Base-by-base conservation (phyloP, 176 grass and related monocot species). In the Musa itinerans region DNA sequence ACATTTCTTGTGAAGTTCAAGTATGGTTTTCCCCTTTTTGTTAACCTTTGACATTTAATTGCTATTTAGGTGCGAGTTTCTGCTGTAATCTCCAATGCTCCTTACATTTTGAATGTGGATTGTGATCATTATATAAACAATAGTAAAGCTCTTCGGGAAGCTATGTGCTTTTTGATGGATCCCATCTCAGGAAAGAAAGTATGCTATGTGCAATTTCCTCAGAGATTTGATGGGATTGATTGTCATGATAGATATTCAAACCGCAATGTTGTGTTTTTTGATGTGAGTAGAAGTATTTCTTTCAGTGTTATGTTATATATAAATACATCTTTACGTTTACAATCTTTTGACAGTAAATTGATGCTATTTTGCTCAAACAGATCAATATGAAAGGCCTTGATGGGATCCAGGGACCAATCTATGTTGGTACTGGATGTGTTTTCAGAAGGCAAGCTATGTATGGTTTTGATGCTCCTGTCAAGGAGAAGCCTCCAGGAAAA, bases 301-400 rank as follows among this genome's bases (percentile, higher is more conserved):
- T 56, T 50, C 50, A 52, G 22, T 70, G 66, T 59, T 83, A 11
- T 65, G 26, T 50, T 63, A 17, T 24, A 43, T 43, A 43, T 43
- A 43, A 43, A 43, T 43, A 43, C 34, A 43, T 6, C 34, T 43
- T 5, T 43, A 43, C 0, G 4, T 5, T 43, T 43, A 6, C 34
- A 43, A 43, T 43, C 6, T 43, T 43, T 6, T 43, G 34, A 43
- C 34, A 6, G 34, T 43, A 43, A 43, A 43, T 43, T 43, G 34
- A 43, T 74, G 23, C 56, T 23, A 14, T 11, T 50, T 67, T 69
- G 53, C 52, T 64, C 24, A 63, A 73, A 53, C 71, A 87, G 85
- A 83, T 87, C 58, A 87, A 87, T 27, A 87, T 87, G 85, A 87
- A 87, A 79, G 85, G 85, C 20, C 76, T 87, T 69, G 85, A 87